Percentiles rank a stretch among this genome's conserved stretches.
Evolutionary conservation across 164 flowering plant genomes (phyloP).

Genomic region (Hamamelis virginiana): DNA sequence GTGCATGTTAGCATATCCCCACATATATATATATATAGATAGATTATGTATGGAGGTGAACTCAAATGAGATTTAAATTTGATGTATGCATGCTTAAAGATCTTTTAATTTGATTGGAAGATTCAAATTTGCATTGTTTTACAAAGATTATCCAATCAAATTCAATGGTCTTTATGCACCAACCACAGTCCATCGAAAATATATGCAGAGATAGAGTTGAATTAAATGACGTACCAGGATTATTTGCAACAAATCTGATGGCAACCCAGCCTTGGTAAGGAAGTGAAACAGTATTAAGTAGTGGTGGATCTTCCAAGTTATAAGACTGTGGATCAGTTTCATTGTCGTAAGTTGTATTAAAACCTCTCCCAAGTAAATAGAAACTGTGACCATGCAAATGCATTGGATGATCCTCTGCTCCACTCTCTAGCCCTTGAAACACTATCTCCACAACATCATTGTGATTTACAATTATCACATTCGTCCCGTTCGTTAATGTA

Average conservation of each 20-base stretch:
- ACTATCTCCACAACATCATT: not conserved
- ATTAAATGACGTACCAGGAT: constrained; percentile 1
- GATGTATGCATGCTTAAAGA: no score
- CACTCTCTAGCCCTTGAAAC: constrained; percentile 2
- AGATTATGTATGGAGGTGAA: no score
- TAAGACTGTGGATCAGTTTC: not conserved
- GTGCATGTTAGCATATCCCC: no score
- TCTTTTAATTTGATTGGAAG: no score
- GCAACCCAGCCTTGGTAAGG: constrained; percentile 5
- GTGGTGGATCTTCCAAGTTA: constrained; percentile 1
- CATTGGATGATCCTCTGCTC: constrained; percentile 5
- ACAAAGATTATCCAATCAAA: no score
- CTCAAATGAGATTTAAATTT: no score
- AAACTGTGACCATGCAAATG: constrained; percentile 10
- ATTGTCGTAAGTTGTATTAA: not conserved
- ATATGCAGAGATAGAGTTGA: no score
- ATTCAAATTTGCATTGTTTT: no score
- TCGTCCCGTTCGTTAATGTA: not conserved
- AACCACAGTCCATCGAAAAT: no score
- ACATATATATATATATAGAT: no score
- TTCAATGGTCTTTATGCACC: no score
- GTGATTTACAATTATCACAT: not conserved
- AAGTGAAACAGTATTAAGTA: not conserved
- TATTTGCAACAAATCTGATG: constrained; percentile 7
- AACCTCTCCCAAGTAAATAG: not conserved